A percentile compares a stretch with the other conserved stretches of the same genome.
Conservation (phyloP, 768 basidiomycete species). For the Boletus pseudo-olivaceus region DNA sequence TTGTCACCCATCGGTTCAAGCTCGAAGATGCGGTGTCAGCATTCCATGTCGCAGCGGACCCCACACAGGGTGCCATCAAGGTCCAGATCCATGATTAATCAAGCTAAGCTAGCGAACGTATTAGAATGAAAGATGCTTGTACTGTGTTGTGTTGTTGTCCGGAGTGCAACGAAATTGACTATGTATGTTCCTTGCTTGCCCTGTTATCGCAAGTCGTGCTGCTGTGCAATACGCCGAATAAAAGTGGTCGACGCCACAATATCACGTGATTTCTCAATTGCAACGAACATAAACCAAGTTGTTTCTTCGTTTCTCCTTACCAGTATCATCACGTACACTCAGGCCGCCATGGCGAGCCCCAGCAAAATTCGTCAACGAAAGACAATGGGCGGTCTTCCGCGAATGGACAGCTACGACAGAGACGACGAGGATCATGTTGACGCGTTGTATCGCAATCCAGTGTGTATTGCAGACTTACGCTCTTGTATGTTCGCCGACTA, state of each 20-base stretch:
- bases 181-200: neutral
- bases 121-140: neutral
- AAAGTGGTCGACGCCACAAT: neutral
- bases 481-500: slow-evolving; percentile 14
- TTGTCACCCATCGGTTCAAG: slow-evolving; percentile 73
- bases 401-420: slow-evolving; percentile 29
- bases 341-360: slow-evolving; percentile 31
- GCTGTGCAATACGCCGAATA: no score
- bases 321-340: neutral
- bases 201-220: neutral
- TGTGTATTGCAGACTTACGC: slow-evolving; percentile 25
- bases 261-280: slow-evolving; percentile 23
- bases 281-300: neutral
- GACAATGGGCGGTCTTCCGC: slow-evolving; percentile 10
- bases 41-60: slow-evolving; percentile 74
- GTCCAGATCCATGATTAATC: slow-evolving; percentile 57
- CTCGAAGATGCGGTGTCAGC: slow-evolving; percentile 74
- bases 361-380: slow-evolving; percentile 32
- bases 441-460: slow-evolving; percentile 47
- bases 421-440: slow-evolving; percentile 53
- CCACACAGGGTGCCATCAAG: slow-evolving; percentile 64
- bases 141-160: neutral
- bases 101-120: neutral
- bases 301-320: slow-evolving; percentile 1
- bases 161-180: neutral